Conservation (phyloP, 441 rosid species). For the Euphorbia schlechtendalii region DNA sequence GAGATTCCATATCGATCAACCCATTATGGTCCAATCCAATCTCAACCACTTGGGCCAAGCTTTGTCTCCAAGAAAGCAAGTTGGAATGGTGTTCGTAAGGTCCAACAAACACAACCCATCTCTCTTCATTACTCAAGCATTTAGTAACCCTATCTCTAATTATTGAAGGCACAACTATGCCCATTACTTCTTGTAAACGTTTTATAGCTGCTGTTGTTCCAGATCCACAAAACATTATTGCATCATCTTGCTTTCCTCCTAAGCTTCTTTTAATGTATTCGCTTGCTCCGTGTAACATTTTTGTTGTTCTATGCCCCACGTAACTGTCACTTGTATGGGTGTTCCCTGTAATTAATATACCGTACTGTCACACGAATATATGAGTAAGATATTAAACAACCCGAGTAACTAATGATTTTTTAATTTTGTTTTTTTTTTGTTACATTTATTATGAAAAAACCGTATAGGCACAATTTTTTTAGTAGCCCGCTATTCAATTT, state of each 20-base stretch:
- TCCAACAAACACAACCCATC: slow-evolving; percentile 59
- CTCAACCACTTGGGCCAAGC: slow-evolving; percentile 52
- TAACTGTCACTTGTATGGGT: slow-evolving; percentile 49
- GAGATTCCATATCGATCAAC: slow-evolving; percentile 26
- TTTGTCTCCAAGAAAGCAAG: slow-evolving; percentile 57
- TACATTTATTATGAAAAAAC: too few species aligned
- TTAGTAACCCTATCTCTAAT: slow-evolving; percentile 29
- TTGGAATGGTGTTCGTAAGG: slow-evolving; percentile 75
- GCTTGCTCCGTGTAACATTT: slow-evolving; percentile 38
- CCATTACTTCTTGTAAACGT: slow-evolving; percentile 60
- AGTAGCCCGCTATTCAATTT: too few species aligned
- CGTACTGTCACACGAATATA: too few species aligned
- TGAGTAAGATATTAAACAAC: too few species aligned
- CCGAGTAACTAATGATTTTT: too few species aligned
- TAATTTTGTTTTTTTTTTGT: too few species aligned
- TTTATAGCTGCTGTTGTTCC: slow-evolving; percentile 56
- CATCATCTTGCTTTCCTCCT: slow-evolving; percentile 43
- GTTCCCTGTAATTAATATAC: slow-evolving; percentile 33
- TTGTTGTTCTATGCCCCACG: slow-evolving; percentile 43
- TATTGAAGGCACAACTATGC: slow-evolving; percentile 42
- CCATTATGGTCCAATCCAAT: slow-evolving; percentile 42
- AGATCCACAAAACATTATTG: slow-evolving; percentile 50
- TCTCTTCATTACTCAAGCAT: slow-evolving; percentile 33
- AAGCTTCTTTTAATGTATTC: slow-evolving; percentile 43
- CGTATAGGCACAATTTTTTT: too few species aligned